Evolutionary conservation across 2,329 filamentous ascomycete genomes (phyloP).

Genomic region (Aspergillus novoparasiticus): DNA sequence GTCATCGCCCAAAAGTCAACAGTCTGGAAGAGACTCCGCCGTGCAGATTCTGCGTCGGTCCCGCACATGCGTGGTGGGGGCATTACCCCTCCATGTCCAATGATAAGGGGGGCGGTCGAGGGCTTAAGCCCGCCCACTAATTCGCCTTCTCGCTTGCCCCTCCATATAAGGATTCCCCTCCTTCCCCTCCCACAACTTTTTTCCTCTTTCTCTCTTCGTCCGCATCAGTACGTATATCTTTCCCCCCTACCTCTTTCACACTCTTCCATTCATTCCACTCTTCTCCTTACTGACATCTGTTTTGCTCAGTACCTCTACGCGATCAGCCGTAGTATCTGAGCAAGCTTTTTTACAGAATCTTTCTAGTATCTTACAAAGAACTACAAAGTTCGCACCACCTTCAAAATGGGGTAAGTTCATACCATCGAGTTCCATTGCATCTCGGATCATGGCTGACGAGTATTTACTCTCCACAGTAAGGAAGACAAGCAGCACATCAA

Average conservation of each 20-base stretch:
- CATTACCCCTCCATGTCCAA: constrained; percentile 33
- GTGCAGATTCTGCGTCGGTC: constrained; percentile 38
- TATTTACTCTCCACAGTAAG: constrained; percentile 64
- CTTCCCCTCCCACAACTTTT: constrained; percentile 44
- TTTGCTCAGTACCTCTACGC: constrained; percentile 54
- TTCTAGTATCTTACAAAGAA: constrained; percentile 52
- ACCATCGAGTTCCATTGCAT: not conserved
- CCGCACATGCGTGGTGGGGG: constrained; percentile 30
- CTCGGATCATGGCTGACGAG: not conserved
- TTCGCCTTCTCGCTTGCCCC: constrained; percentile 47
- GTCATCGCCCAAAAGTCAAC: constrained; percentile 8
- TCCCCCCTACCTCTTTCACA: constrained; percentile 24
- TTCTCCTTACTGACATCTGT: constrained; percentile 30
- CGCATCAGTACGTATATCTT: constrained; percentile 50
- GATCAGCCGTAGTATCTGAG: constrained; percentile 54
- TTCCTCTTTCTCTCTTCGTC: constrained; percentile 43
- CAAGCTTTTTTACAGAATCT: constrained; percentile 40
- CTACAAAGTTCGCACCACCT: constrained; percentile 50
- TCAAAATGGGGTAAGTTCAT: constrained; percentile 63
- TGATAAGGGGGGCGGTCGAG: constrained; percentile 27
- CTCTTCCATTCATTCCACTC: constrained; percentile 11
- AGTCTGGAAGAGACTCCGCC: constrained; percentile 21
- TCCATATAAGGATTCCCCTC: constrained; percentile 52
- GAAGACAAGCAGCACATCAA: constrained; percentile 95
- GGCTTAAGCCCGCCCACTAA: constrained; percentile 40